These are phyloP conservation scores for Microdochium paspali DNA, from an alignment of 2,329 filamentous ascomycete species.

Conservation along the genomic window DNA sequence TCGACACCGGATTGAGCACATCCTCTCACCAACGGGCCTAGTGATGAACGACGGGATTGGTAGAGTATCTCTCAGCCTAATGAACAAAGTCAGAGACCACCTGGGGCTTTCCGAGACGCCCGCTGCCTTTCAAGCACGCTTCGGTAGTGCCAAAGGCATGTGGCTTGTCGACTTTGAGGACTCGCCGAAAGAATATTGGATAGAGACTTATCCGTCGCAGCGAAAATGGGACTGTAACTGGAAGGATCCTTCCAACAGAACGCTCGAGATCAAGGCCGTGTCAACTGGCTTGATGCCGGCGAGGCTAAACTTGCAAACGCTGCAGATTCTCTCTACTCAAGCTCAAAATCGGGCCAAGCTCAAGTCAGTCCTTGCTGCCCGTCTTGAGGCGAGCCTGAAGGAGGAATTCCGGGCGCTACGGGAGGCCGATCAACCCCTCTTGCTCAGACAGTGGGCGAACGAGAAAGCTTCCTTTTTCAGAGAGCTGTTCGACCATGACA, in stretches of 20 bases:
- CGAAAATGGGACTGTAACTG: constrained; percentile 54
- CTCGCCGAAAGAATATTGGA: constrained; percentile 44
- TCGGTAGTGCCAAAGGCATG: constrained; percentile 67
- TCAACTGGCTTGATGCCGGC: constrained; percentile 39
- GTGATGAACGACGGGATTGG: constrained; percentile 62
- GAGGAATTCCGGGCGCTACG: constrained; percentile 42
- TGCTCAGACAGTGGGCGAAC: constrained; percentile 45
- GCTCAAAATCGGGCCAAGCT: constrained; percentile 35
- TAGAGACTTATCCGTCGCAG: constrained; percentile 58
- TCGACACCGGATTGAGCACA: constrained; percentile 21
- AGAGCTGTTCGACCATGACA: constrained; percentile 27
- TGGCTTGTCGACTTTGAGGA: constrained; percentile 55
- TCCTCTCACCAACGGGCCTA: constrained; percentile 26
- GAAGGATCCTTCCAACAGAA: constrained; percentile 39
- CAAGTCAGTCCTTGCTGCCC: constrained; percentile 33
- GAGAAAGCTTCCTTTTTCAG: constrained; percentile 20
- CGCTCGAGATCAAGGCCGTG: constrained; percentile 52
- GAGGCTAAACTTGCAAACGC: constrained; percentile 56
- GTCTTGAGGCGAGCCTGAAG: constrained; percentile 40
- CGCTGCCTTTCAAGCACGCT: constrained; percentile 57
- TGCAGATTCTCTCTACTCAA: constrained; percentile 57
- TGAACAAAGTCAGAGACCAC: constrained; percentile 35
- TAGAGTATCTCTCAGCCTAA: constrained; percentile 52
- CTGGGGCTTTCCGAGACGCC: constrained; percentile 47
- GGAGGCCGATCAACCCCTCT: constrained; percentile 33